Evolutionary conservation across 2,329 filamentous ascomycete genomes (phyloP), one percentile per base, ranked within the genome.

Genomic region (Apiospora kogelbergensis): DNA sequence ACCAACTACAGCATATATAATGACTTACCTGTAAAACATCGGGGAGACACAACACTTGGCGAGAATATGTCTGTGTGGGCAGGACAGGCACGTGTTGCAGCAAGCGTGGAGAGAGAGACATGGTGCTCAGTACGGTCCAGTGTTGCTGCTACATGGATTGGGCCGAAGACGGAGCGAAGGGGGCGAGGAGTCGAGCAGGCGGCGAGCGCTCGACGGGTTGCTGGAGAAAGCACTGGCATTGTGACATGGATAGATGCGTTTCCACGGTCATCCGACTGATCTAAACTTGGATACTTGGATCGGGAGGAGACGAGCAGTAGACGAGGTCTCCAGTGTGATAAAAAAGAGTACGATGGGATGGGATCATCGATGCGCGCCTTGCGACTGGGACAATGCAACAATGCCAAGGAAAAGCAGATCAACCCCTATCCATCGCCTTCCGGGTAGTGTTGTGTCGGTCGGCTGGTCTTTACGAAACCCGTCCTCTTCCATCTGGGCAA

Each of bases 311-410:
- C n/a, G n/a, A n/a, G n/a, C n/a, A 37, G 30, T 17, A 53, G 30
- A 37, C 6, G 15, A 53, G 53, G 53, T 30, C 53, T 37, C 53
- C 53, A 37, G 53, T 60, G 53, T 60, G 37, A 37, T 60, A 60
- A 30, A 60, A 57, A n/a, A 60, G n/a, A 37, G 53, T 33, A 60
- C 53, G 53, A 60, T 60, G 30, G 53, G 53, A 60, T 60, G 53
- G 53, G 53, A 60, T 60, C 53, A 60, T 60, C 53, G 53, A 60
- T 60, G 53, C 20, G 53, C 53, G 53, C 53, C 53, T 60, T 60
- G 53, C 30, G 53, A 60, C 53, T 60, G 53, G 53, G 30, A 60
- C 30, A 60, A 60, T 60, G 53, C 53, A n/a, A 37, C 53, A 60
- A n/a, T 60, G 22, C 53, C 53, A 60, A 60, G 53, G 15, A 60